These are phyloP conservation scores for Curvularia sp. DNA, from an alignment of 2,329 filamentous ascomycete genomes.

Conservation along the genomic window DNA sequence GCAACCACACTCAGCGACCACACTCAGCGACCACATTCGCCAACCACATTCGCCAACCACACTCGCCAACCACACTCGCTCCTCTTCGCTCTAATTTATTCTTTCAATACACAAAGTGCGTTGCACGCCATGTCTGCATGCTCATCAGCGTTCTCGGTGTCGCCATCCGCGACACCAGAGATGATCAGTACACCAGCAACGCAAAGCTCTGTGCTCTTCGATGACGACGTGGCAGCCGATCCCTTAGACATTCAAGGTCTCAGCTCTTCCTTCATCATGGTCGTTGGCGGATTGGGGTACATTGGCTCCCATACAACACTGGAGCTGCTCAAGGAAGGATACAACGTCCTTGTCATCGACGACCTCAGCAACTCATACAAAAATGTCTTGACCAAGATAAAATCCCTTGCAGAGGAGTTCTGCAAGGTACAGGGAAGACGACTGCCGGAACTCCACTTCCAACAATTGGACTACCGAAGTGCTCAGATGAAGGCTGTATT, in stretches of 20 bases:
- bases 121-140: conserved; percentile 37
- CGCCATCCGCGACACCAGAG: conserved; percentile 34
- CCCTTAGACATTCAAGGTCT: conserved; percentile 51
- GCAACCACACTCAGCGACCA: not conserved
- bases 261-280: conserved; percentile 56
- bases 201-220: conserved; percentile 55
- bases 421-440: conserved; percentile 51
- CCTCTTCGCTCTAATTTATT: conserved; percentile 21
- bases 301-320: conserved; percentile 65
- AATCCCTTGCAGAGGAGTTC: conserved; percentile 46
- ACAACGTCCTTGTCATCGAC: conserved; percentile 60
- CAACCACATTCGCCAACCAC: too few relatives aligned
- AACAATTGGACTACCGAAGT: conserved; percentile 59
- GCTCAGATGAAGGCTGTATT: conserved; percentile 54
- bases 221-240: conserved; percentile 56
- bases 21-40: too few relatives aligned
- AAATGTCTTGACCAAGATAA: conserved; percentile 50
- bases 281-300: conserved; percentile 63
- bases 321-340: conserved; percentile 62
- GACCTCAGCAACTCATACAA: conserved; percentile 57
- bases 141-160: conserved; percentile 40
- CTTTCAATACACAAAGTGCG: conserved; percentile 33
- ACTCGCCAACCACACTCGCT: conserved; percentile 27
- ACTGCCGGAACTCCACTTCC: conserved; percentile 57
- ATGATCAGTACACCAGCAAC: conserved; percentile 55